Evolutionary conservation across 306 rosid species (phyloP).

Genomic region (Cajanus cajan): DNA sequence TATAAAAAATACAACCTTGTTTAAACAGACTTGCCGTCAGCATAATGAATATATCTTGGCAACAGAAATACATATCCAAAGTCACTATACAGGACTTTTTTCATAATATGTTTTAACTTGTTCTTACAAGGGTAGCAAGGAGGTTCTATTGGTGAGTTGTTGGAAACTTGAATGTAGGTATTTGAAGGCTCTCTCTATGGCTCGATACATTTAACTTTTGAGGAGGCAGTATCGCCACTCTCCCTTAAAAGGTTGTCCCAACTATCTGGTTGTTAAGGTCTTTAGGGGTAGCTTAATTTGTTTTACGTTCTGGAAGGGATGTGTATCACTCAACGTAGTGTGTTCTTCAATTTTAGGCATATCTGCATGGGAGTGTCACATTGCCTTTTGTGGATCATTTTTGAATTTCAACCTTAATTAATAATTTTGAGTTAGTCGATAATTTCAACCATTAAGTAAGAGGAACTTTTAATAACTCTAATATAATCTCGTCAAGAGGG

Average conservation of each 20-base stretch:
- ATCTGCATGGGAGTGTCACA: constrained; percentile 12
- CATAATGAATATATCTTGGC: constrained; percentile 2
- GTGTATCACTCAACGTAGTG: constrained; percentile 11
- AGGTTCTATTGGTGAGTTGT: constrained; percentile 27
- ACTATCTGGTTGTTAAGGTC: constrained; percentile 9
- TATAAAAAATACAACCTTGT: constrained; percentile 6
- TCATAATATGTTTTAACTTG: constrained; percentile 11
- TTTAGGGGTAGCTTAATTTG: constrained; percentile 10
- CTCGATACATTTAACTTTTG: constrained; percentile 20
- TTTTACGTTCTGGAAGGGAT: constrained; percentile 5
- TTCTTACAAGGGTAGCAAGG: constrained; percentile 24
- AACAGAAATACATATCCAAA: constrained; percentile 20
- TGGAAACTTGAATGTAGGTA: constrained; percentile 25
- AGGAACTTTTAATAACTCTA: constrained; percentile 9
- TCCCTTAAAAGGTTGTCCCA: constrained; percentile 25
- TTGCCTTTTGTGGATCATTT: neutral
- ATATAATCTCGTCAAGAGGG: neutral
- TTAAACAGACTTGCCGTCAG: neutral
- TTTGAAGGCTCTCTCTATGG: constrained; percentile 33
- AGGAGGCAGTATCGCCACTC: constrained; percentile 25
- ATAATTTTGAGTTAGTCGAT: constrained; percentile 23
- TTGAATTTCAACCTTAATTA: constrained; percentile 19
- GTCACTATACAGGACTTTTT: neutral
- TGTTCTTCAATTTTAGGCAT: constrained; percentile 2
- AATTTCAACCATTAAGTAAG: too few relatives aligned